These are phyloP conservation scores for Colletotrichum zoysiae DNA, from an alignment of 2,329 filamentous ascomycete genomes.

Conservation along the genomic window DNA sequence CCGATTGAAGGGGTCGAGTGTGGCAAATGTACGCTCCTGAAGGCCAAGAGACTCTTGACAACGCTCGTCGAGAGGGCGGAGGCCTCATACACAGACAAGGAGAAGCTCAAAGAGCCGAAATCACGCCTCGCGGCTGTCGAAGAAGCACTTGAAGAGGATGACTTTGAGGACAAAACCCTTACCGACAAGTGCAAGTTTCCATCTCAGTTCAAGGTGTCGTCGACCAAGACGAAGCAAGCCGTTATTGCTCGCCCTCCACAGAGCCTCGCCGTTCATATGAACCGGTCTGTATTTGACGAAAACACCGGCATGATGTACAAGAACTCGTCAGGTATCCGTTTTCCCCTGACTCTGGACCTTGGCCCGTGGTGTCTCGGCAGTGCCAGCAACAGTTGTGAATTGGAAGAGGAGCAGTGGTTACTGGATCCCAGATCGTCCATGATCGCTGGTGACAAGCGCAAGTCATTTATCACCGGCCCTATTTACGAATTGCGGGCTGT, in stretches of 20 bases:
- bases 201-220: constrained; percentile 75
- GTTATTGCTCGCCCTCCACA: constrained; percentile 86
- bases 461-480: constrained; percentile 66
- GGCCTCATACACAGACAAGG: constrained; percentile 54
- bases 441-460: constrained; percentile 69
- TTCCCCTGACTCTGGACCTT: constrained; percentile 80
- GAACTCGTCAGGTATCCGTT: constrained; percentile 83
- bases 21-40: constrained; percentile 86
- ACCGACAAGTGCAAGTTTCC: constrained; percentile 74
- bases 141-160: constrained; percentile 80
- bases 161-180: constrained; percentile 79
- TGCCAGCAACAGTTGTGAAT: constrained; percentile 46
- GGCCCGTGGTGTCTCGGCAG: constrained; percentile 88
- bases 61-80: constrained; percentile 59
- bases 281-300: constrained; percentile 92
- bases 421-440: constrained; percentile 78
- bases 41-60: constrained; percentile 61
- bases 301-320: constrained; percentile 83
- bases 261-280: constrained; percentile 87
- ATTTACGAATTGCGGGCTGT: constrained; percentile 86
- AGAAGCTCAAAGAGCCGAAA: constrained; percentile 63
- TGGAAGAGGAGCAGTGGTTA: constrained; percentile 74
- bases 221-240: constrained; percentile 90
- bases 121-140: constrained; percentile 75
- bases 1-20: constrained; percentile 92